Percentiles rank a stretch among this genome's conserved stretches.
phyloP scores from a whole-genome alignment of 2,329 filamentous ascomycete genomes.

The Scedosporium boydii region DNA sequence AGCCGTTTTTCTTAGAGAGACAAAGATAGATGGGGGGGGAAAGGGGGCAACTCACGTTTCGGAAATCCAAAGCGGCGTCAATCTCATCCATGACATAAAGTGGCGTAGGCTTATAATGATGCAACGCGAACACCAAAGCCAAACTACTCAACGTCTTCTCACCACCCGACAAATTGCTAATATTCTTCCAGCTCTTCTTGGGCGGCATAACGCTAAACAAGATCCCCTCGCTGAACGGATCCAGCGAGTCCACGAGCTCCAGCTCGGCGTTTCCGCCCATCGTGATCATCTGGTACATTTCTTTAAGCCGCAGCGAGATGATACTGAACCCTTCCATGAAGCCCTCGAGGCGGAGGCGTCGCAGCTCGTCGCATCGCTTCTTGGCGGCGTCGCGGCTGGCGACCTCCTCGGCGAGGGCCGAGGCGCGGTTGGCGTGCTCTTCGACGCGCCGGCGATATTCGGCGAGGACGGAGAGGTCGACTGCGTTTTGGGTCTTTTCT shows the following conservation, averaged over 20 bases:
- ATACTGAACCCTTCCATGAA: slow-evolving; percentile 97
- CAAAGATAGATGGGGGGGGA: slow-evolving; percentile 2
- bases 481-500: slow-evolving; percentile 70
- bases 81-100: slow-evolving; percentile 99
- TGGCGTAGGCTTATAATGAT: slow-evolving; percentile 96
- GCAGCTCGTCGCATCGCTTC: slow-evolving; percentile 84
- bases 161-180: slow-evolving; percentile 87
- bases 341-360: slow-evolving; percentile 80
- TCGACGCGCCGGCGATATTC: slow-evolving; percentile 82
- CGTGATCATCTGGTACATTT: slow-evolving; percentile 99
- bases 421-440: slow-evolving; percentile 72
- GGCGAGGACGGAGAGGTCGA: slow-evolving; percentile 80
- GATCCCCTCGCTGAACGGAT: slow-evolving; percentile 95
- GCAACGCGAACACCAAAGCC: slow-evolving; percentile 92
- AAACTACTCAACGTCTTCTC: slow-evolving; percentile 94
- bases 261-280: slow-evolving; percentile 98
- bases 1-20: background rate
- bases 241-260: slow-evolving; percentile 89
- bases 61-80: slow-evolving; percentile 92
- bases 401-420: slow-evolving; percentile 73
- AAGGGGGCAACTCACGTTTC: slow-evolving; percentile 64
- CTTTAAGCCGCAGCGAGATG: slow-evolving; percentile 90
- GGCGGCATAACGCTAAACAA: slow-evolving; percentile 98
- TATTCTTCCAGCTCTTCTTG: slow-evolving; percentile 99
- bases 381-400: slow-evolving; percentile 75